Base-by-base conservation (phyloP, 164 flowering plant genomes). In the Tinospora cordifolia region DNA sequence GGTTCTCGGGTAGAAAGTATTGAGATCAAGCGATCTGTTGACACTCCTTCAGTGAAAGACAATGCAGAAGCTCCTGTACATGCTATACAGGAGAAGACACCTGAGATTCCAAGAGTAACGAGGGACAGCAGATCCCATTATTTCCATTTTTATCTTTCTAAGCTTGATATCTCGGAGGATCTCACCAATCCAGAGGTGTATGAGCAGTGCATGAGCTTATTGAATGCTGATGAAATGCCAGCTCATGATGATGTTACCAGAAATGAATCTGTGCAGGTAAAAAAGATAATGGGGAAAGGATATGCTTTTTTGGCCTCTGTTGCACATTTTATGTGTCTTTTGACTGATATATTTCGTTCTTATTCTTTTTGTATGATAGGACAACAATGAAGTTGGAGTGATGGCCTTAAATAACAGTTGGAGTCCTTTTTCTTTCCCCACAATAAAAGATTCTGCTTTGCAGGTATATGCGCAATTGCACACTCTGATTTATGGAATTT, bases 141-240 rank as follows among this genome's bases (percentile, higher is more conserved):
- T 73, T 74, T 69, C 47, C 74, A 68, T 74, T 58, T 70, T 75
- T 92, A 90, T 79, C 88, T 92, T 67, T 83, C 94, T 65, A 88
- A 82, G 81, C 87, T 92, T 76, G 93, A 92, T 66, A 86, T 92
- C 59, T 92, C 98, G 47, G 71, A 71, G 22, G 91, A 86, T 65
- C 89, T 92, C 79, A 63, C 85, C 38, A 44, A 65, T 71, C 82
- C 90, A 11, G 92, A 88, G 47, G 47, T 85, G 81, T 87, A 83
- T 73, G 59, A 77, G 44, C 79, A 83, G 72, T 92, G 84, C 72
- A 71, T 72, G 73, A 76, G 75, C 66, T 60, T 87, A 71, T 27
- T 81, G 66, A 74, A 65, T 46, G 38, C 40, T n/a, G 87, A 79
- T 25, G 67, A 69, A 65, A 68, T 69, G 51, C 24, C 69, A 19